Conservation (phyloP, 805 yeast genomes). For the Ogataea paradorogensis region DNA sequence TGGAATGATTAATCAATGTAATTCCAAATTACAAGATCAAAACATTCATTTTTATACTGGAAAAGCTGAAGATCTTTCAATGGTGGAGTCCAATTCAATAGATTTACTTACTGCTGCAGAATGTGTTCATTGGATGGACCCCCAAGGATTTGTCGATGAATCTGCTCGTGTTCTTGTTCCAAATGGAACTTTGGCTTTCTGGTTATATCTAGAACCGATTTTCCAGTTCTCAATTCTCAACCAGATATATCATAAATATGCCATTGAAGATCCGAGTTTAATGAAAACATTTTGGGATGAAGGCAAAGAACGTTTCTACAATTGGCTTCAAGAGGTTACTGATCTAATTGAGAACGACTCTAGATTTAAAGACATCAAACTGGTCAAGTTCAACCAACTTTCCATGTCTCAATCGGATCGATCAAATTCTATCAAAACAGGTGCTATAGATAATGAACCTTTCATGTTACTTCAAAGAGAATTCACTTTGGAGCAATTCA, state of each 20-base stretch:
- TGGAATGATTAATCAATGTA: constrained; percentile 52
- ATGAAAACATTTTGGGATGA: constrained; percentile 49
- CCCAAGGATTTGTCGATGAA: constrained; percentile 33
- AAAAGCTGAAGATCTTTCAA: constrained; percentile 28
- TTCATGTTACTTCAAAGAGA: constrained; percentile 20
- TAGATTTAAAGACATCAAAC: constrained; percentile 31
- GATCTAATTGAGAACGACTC: constrained; percentile 17
- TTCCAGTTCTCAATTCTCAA: constrained; percentile 51
- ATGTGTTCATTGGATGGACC: constrained; percentile 77
- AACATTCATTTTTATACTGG: constrained; percentile 23
- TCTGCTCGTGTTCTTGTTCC: constrained; percentile 49
- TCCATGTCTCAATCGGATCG: constrained; percentile 1
- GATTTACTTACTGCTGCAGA: constrained; percentile 75
- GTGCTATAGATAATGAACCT: constrained; percentile 5
- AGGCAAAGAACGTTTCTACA: constrained; percentile 42
- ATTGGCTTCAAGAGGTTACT: constrained; percentile 26
- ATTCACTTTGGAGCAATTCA: constrained; percentile 19
- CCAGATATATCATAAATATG: constrained; percentile 46
- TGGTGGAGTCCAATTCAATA: constrained; percentile 33
- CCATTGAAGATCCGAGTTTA: constrained; percentile 45
- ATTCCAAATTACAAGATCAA: constrained; percentile 3
- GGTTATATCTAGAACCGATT: constrained; percentile 73
- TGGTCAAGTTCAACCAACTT: constrained; percentile 17
- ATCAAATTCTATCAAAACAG: constrained; percentile 1
- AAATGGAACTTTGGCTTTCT: constrained; percentile 65